Evolutionary conservation across 2,329 filamentous ascomycete species (phyloP), one percentile per base, ranked within the genome.

Genomic region (Rachicladosporium sp.): DNA sequence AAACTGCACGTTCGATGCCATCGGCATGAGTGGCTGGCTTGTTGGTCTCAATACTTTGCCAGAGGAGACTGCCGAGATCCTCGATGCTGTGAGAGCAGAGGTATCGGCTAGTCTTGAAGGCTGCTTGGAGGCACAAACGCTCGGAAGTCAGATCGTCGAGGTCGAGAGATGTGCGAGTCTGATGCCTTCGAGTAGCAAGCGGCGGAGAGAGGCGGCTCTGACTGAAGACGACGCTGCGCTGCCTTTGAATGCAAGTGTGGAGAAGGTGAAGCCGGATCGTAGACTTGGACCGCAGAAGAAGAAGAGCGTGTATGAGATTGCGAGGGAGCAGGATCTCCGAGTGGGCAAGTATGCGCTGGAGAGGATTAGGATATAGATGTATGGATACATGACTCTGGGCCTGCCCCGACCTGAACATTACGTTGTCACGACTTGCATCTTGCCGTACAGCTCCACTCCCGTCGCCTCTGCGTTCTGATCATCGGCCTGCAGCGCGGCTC

Each of bases 281-380:
- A 27, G 23, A 7, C 23, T 8, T 6, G 34, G 29, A 5, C 34
- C 34, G 6, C 36, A 30, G 30, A 37, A 32, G 23, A 66, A 73
- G 57, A 74, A 84, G 50, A 86, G 71, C 50, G 69, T 66, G 50
- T 70, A 86, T 59, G 82, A 93, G 64, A 78, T 80, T 43, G 84
- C 82, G 11, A 76, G 82, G 60, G 63, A 93, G 58, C 76, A 82
- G 55, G 85, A 82, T 56, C 82, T 83, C 64, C 80, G 79, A 57
- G 80, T 88, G 45, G 82, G 82, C 41, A 76, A 80, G 49, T 94
- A 95, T 64, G 85, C 82, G 35, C 71, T 89, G 48, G 86, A 94
- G 65, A 76, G 77, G 61, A 78, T 93, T 50, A 46, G 50, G 27
- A 43, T 52, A 9, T 52, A 41, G 38, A 31, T 10, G 10, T 21